Conservation (phyloP, 495 filamentous ascomycete species). For the Bryoglossum gracile region DNA sequence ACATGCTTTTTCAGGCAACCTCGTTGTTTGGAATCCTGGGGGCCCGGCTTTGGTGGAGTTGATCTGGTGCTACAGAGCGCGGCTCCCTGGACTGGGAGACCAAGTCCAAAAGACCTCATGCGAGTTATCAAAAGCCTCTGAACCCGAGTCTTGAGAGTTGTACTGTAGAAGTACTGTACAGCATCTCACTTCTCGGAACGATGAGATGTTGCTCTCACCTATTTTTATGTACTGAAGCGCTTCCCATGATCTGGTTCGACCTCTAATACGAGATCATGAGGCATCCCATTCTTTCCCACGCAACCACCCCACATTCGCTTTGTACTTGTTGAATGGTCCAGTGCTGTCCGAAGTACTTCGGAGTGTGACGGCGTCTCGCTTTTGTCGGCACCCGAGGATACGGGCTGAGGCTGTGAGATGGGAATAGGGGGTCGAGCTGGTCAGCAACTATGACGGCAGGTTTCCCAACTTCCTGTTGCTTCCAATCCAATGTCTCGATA, state of each 20-base stretch:
- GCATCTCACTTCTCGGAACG: background rate
- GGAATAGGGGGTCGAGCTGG: background rate
- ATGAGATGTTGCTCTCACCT: background rate
- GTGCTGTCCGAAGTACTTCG: too few relatives aligned
- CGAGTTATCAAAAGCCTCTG: background rate
- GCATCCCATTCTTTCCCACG: background rate
- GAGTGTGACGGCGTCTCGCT: background rate
- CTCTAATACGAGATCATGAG: conserved; percentile 9
- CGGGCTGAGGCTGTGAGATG: background rate
- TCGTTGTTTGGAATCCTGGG: background rate
- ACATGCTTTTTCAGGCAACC: conserved; percentile 5
- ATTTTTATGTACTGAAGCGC: background rate
- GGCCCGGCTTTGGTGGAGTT: background rate
- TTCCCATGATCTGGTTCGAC: background rate
- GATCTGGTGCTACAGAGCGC: background rate
- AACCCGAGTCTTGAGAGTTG: background rate
- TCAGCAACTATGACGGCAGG: background rate
- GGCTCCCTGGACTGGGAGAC: background rate
- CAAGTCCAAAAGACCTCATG: background rate
- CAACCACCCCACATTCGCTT: too few relatives aligned
- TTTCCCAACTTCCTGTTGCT: too few relatives aligned
- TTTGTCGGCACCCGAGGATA: background rate
- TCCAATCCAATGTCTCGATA: too few relatives aligned
- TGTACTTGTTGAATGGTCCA: too few relatives aligned
- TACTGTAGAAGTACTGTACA: background rate